A percentile compares a stretch with the other conserved stretches of the same genome.
Conservation (phyloP, 345 rosid genomes). For the Ricinus communis region DNA sequence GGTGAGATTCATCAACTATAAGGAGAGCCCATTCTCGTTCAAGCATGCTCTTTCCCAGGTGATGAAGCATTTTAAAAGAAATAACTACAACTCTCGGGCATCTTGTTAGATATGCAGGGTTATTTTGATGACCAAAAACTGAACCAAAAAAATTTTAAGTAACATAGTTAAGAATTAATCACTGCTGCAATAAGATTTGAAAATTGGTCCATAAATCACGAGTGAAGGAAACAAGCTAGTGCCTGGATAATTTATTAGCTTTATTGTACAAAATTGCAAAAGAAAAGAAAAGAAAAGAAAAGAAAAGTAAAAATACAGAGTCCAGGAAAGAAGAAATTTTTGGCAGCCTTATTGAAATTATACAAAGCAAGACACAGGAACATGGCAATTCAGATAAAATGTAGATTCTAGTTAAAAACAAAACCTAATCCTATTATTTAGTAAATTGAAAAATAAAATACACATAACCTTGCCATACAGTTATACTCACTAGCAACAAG, state of each 20-base stretch:
- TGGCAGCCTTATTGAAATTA: neutral
- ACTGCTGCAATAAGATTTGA: neutral
- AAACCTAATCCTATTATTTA: too few relatives aligned
- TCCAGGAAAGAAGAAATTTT: neutral
- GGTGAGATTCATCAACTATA: conserved; percentile 96
- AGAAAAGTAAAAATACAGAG: too few relatives aligned
- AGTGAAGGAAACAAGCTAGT: neutral
- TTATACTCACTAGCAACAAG: neutral
- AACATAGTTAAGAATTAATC: neutral
- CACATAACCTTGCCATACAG: neutral
- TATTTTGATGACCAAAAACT: conserved; percentile 84
- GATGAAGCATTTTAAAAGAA: conserved; percentile 88
- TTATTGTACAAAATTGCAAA: neutral
- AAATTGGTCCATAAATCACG: neutral
- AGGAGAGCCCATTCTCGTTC: conserved; percentile 79
- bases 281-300: too few relatives aligned
- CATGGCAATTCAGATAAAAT: neutral
- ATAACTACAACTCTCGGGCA: conserved; percentile 86
- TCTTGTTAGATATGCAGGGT: conserved; percentile 63
- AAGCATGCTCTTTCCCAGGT: conserved; percentile 63
- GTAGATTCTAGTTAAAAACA: too few relatives aligned
- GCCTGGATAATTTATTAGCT: neutral
- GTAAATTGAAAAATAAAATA: neutral
- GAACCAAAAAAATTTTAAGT: conserved; percentile 28
- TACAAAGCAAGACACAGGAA: neutral